Evolutionary conservation across 2,329 filamentous ascomycete species (phyloP).

Genomic region (Paecilomyces formosus): DNA sequence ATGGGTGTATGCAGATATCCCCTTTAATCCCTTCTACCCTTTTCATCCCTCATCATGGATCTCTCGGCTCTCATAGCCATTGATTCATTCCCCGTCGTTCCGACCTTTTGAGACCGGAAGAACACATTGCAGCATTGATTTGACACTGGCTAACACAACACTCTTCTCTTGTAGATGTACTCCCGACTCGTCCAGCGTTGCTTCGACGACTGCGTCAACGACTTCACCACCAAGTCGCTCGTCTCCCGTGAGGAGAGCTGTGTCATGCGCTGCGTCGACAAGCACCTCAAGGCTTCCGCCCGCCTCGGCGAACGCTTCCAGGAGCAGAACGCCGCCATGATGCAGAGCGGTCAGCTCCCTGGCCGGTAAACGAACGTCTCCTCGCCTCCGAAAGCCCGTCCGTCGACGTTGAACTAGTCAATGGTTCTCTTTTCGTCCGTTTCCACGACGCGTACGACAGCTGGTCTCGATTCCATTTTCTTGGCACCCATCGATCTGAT

Average conservation of each 20-base stretch:
- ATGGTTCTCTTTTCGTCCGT: neutral
- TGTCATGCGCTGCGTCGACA: conserved; percentile 90
- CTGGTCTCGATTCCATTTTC: neutral
- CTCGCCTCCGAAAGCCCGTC: neutral
- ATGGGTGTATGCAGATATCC: conserved; percentile 72
- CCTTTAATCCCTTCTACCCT: neutral
- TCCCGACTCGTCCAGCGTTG: conserved; percentile 57
- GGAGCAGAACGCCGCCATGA: conserved; percentile 63
- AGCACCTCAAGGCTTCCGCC: conserved; percentile 87
- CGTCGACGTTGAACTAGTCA: neutral
- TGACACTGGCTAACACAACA: conserved; percentile 6
- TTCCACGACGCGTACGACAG: neutral
- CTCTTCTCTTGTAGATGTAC: conserved; percentile 49
- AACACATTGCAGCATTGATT: neutral
- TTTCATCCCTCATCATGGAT: neutral
- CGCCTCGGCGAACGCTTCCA: conserved; percentile 87
- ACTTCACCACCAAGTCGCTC: conserved; percentile 96
- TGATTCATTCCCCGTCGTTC: conserved; percentile 8
- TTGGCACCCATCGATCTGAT: neutral
- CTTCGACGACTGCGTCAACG: conserved; percentile 95
- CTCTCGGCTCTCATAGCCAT: neutral
- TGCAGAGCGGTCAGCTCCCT: conserved; percentile 49
- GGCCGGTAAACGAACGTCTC: conserved; percentile 23
- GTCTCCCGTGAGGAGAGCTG: conserved; percentile 83
- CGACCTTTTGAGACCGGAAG: conserved; percentile 1